phyloP scores from a whole-genome alignment of 305 asterid genomes.

The Lippia alba region DNA sequence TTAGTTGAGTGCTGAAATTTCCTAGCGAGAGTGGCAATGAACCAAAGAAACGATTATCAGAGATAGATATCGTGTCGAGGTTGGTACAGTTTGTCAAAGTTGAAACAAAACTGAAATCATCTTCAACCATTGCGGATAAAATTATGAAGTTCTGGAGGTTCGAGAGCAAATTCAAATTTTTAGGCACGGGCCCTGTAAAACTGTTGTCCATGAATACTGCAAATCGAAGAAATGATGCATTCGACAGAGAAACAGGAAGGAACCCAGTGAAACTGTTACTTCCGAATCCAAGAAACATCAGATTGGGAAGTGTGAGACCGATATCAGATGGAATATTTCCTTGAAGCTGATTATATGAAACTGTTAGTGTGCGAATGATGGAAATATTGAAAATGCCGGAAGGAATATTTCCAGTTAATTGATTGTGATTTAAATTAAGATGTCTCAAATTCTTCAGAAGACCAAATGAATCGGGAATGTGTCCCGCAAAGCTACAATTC shows the following conservation, averaged over 20 bases:
- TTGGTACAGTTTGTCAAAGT: slow-evolving; percentile 35
- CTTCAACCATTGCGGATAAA: slow-evolving; percentile 1
- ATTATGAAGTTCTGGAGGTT: background rate
- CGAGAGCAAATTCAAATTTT: slow-evolving; percentile 19
- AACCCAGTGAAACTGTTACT: slow-evolving; percentile 24
- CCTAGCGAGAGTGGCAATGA: slow-evolving; percentile 23
- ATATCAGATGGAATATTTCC: slow-evolving; percentile 32
- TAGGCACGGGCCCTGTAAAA: slow-evolving; percentile 15
- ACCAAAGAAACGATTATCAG: slow-evolving; percentile 27
- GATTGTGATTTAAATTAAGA: background rate
- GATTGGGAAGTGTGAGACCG: slow-evolving; percentile 21
- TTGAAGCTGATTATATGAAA: slow-evolving; percentile 27
- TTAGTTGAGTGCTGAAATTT: slow-evolving; percentile 32
- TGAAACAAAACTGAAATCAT: slow-evolving; percentile 36
- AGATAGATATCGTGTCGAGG: background rate
- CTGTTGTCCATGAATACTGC: slow-evolving; percentile 1
- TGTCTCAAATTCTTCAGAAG: background rate
- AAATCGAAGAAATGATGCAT: slow-evolving; percentile 20
- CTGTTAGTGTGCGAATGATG: background rate
- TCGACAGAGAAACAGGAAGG: slow-evolving; percentile 32
- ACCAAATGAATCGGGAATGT: slow-evolving; percentile 38
- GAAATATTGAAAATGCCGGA: slow-evolving; percentile 34
- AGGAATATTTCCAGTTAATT: slow-evolving; percentile 34
- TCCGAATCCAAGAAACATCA: slow-evolving; percentile 20
- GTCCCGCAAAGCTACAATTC: slow-evolving; percentile 31